A percentile compares a stretch with the other conserved stretches of the same genome.
Conservation (phyloP, 345 rosid species). For the Theobroma cacao region DNA sequence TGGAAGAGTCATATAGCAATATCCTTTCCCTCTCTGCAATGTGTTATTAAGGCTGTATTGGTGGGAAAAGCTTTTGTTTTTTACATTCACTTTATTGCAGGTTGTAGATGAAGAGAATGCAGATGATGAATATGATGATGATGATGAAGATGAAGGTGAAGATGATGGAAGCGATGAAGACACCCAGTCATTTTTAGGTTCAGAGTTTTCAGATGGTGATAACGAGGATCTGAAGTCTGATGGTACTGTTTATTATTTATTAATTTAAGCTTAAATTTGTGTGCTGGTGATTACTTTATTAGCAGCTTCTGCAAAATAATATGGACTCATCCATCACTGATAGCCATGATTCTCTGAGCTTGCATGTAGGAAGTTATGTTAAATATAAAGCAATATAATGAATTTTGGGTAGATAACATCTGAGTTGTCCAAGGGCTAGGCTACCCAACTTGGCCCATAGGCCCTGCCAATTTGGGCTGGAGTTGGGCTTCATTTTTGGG, state of each 20-base stretch:
- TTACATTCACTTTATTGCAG: constrained; percentile 27
- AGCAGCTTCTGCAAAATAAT: neutral
- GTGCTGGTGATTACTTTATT: neutral
- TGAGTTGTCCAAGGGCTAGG: neutral
- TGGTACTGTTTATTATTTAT: constrained; percentile 36
- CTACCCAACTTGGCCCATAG: neutral
- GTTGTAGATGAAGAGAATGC: constrained; percentile 38
- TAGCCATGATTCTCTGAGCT: neutral
- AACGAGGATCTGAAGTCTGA: constrained; percentile 36
- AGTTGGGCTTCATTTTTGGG: neutral
- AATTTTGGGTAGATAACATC: neutral
- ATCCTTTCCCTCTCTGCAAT: neutral
- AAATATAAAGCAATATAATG: neutral
- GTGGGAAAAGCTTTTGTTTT: neutral
- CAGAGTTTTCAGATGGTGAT: constrained; percentile 44
- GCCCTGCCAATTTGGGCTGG: neutral
- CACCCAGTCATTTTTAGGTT: constrained; percentile 38
- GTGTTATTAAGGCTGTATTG: neutral
- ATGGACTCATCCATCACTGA: neutral
- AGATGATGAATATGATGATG: constrained; percentile 14
- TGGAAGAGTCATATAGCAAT: neutral
- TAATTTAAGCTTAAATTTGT: neutral
- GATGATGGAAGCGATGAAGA: constrained; percentile 22
- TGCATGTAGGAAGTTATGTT: neutral
- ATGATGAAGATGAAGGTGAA: constrained; percentile 33